A percentile compares a stretch with the other conserved stretches of the same genome.
Conservation (phyloP, 441 rosid genomes). For the Bocquillonia castaneifolia region DNA sequence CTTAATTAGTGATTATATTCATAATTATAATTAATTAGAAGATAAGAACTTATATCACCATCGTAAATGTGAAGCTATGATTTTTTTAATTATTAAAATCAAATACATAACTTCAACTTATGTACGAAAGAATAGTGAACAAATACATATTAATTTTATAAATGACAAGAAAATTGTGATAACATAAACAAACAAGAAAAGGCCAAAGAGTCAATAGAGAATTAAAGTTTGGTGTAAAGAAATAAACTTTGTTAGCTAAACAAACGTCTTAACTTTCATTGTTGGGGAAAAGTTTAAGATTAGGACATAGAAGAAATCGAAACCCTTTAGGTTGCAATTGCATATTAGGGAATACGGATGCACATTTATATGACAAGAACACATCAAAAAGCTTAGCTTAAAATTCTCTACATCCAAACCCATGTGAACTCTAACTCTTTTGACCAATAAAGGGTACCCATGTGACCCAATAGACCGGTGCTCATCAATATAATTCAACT, state of each 20-base stretch:
- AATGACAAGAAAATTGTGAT: too few species aligned
- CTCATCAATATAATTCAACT: neutral
- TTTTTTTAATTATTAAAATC: too few species aligned
- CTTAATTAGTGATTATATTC: too few species aligned
- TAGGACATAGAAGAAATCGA: neutral
- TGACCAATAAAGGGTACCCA: neutral
- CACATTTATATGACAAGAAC: neutral
- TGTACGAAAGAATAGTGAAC: too few species aligned
- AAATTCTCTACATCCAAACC: neutral
- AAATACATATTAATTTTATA: too few species aligned
- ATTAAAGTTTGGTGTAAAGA: neutral
- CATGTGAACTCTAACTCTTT: neutral
- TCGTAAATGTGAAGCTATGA: too few species aligned
- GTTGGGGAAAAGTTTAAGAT: neutral
- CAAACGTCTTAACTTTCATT: slow-evolving; percentile 1
- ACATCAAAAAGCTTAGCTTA: neutral
- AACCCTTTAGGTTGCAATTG: too few species aligned
- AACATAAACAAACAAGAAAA: too few species aligned
- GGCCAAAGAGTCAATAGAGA: neutral
- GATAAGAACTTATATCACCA: too few species aligned
- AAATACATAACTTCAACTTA: too few species aligned
- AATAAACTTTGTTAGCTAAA: slow-evolving; percentile 14
- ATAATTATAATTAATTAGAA: too few species aligned
- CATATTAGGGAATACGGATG: too few species aligned
- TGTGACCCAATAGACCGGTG: neutral